These are phyloP conservation scores for Ottelia alismoides DNA, from an alignment of 106 monocot species.

Conservation along the genomic window DNA sequence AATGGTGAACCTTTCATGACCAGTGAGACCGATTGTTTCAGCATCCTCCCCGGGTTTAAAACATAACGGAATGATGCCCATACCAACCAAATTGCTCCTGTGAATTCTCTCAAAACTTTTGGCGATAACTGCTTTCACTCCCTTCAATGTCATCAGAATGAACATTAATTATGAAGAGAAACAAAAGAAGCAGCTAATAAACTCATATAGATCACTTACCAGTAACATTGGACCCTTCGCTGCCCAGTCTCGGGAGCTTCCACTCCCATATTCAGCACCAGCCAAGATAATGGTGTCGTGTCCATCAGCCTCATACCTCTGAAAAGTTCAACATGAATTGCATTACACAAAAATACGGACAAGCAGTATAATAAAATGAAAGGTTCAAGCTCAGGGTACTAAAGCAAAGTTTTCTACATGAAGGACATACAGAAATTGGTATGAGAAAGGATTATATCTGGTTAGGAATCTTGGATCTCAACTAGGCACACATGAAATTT, in stretches of 20 bases:
- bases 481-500: conserved; percentile 65
- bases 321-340: too few species aligned
- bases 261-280: conserved; percentile 70
- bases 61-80: conserved; percentile 83
- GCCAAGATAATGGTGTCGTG: too few species aligned
- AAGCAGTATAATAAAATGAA: too few species aligned
- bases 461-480: too few species aligned
- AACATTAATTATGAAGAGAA: neutral
- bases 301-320: too few species aligned
- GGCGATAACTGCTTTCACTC: too few species aligned
- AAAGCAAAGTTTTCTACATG: conserved; percentile 65
- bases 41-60: conserved; percentile 68
- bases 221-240: conserved; percentile 34
- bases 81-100: conserved; percentile 76
- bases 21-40: too few species aligned
- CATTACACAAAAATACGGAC: conserved; percentile 46
- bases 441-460: too few species aligned
- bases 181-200: neutral
- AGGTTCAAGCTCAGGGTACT: conserved; percentile 64
- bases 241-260: too few species aligned
- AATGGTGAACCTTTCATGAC: too few species aligned
- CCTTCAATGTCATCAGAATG: too few species aligned
- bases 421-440: conserved; percentile 67
- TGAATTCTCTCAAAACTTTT: too few species aligned
- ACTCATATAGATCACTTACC: neutral